Base-by-base conservation (phyloP, 441 rosid genomes). In the Adansonia gregorii region DNA sequence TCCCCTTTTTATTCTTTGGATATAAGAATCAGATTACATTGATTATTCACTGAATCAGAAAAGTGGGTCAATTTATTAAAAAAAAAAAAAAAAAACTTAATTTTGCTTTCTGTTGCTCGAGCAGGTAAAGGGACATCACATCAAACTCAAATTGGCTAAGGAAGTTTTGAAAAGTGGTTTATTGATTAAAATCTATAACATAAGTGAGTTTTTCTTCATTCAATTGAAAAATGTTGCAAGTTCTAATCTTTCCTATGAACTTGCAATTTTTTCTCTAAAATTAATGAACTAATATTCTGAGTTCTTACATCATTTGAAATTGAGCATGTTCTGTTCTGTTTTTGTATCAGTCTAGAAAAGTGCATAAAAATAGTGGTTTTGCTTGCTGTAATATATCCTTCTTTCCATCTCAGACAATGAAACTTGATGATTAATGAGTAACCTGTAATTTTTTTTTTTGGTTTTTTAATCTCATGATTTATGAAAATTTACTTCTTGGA, bases 341-440 rank as follows among this genome's bases (percentile, higher is more conserved):
- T 31, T 27, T 79, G 78, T 85, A 76, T 58, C 52, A 45, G 65
- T 14, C 51, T 63, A 54, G 46, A 31, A 7, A 35, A 64, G 68
- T 35, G 68, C 20, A 64, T 15, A 10, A 64, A 6, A 64, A 31
- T 14, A 31, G 10, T 6, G 68, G 67, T 63, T 63, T 19, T 27
- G 10, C 43, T 61, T 31, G 67, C 67, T 63, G 67, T 63, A 14
- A 27, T 8, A 7, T 14, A 63, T 14, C 67, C 67, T 24, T 11
- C 39, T 22, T 60, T 60, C 39, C 39, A 41, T 39, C 43, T 39
- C 43, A 22, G 8, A 10, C 35, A 56, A 19, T 8, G 27, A 22
- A 56, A 31, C 35, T 31, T 31, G 35, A 31, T 31, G 35, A 3
- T 31, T 2, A 31, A 31, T 31, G 35, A 31, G 35, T 31, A 31